Conservation (phyloP, 768 basidiomycete species). For the Mycena belliarum region DNA sequence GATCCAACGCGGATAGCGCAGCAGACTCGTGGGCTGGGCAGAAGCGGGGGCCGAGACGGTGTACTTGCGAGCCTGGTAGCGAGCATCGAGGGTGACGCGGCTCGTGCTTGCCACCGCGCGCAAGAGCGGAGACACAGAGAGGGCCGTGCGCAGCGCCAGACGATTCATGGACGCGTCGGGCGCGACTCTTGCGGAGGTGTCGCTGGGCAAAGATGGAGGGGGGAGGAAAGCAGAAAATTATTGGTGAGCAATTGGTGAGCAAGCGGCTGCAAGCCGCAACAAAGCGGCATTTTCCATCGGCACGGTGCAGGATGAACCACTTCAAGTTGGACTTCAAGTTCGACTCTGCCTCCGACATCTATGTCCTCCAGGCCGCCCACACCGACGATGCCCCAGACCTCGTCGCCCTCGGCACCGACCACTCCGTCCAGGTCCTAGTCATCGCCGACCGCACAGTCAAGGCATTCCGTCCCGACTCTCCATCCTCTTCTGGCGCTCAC, state of each 20-base stretch:
- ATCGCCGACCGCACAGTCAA: conserved; percentile 45
- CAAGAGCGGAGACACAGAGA: background rate
- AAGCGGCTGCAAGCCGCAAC: no score
- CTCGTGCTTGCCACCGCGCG: conserved; percentile 15
- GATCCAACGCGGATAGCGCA: conserved; percentile 39
- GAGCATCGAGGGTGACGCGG: conserved; percentile 18
- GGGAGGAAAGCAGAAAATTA: no score
- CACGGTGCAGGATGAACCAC: conserved; percentile 7
- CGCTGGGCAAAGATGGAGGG: no score
- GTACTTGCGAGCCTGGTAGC: conserved; percentile 25
- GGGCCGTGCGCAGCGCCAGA: conserved; percentile 3
- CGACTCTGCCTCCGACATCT: conserved; percentile 60
- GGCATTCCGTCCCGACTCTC: no score
- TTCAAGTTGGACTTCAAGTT: conserved; percentile 40
- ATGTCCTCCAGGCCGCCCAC: conserved; percentile 62
- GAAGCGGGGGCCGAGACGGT: conserved; percentile 23
- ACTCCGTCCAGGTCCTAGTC: conserved; percentile 68
- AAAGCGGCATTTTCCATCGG: no score
- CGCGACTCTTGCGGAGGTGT: no score
- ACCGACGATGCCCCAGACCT: conserved; percentile 68
- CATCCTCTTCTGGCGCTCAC: no score
- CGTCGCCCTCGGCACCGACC: conserved; percentile 71
- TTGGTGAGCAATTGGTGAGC: no score
- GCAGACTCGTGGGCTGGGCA: conserved; percentile 33
- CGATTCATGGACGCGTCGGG: conserved; percentile 20